Base-by-base conservation (phyloP, 2,329 filamentous ascomycete genomes). In the Sporothrix inflata region DNA sequence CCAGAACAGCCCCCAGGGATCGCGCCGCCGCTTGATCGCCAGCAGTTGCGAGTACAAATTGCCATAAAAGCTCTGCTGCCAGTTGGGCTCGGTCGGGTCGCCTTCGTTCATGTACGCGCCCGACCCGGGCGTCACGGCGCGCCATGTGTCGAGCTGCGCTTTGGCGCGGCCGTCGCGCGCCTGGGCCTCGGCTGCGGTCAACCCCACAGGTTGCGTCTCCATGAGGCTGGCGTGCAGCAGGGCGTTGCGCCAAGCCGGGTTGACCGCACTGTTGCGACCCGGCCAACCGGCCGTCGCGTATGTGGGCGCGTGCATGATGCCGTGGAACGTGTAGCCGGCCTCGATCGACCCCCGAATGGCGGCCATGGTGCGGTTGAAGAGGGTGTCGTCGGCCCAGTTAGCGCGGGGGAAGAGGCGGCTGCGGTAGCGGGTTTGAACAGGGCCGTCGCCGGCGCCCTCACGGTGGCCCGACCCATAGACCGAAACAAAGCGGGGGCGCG, bases 41-140 rank as follows among this genome's bases (percentile, higher is more conserved):
- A 79, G 34, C 74, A 83, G 69, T 7, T 69, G 72, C 1, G 71
- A 68, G 65, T 81, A 81, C 61, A 79, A 79, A 4, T 57, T 73
- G 7, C 80, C 82, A 73, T 79, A 82, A 74, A 82, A 83, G 11
- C 71, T 77, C 38, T 77, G 67, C 73, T 81, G 77, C 75, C 78
- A 83, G 19, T 79, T 63, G 0, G 78, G 78, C 74, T 83, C 78
- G 24, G 73, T 75, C n/a, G 81, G 80, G 75, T 84, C 81, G 1
- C 79, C 82, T 76, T 85, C 83, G 71, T 83, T 84, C 76, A 81
- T 75, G 71, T 82, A 82, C 2, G 78, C 73, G 0, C 81, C 80
- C 3, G 77, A 75, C 0, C 75, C 78, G 5, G 79, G 79, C 19
- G 80, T 81, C 1, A 78, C 76, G 5, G 75, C 75, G 30, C 75